A percentile compares a stretch with the other conserved stretches of the same genome.
These are phyloP conservation scores for Noccaea caerulescens DNA, from an alignment of 345 rosid species.

Conservation along the genomic window DNA sequence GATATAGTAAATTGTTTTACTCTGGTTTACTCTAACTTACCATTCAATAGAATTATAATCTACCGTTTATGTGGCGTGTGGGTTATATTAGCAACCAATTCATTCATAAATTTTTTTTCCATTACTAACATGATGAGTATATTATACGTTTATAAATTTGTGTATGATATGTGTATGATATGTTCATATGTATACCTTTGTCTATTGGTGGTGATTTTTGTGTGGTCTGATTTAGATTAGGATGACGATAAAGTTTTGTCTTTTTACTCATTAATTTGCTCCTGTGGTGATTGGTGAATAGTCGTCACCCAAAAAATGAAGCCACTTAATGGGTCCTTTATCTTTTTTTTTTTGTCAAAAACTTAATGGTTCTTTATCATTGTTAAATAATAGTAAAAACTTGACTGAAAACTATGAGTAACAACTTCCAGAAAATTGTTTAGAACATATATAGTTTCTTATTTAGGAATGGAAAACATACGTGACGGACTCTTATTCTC, in stretches of 20 bases:
- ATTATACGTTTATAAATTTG: background rate
- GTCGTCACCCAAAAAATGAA: background rate
- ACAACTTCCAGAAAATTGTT: background rate
- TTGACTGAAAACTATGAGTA: background rate
- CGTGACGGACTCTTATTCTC: constrained; percentile 10
- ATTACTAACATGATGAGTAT: background rate
- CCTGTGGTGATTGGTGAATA: constrained; percentile 27
- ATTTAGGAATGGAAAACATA: constrained; percentile 9
- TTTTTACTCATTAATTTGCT: background rate
- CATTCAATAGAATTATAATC: too few relatives aligned
- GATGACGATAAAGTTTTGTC: constrained; percentile 30
- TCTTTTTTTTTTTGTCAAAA: background rate
- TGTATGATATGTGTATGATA: background rate
- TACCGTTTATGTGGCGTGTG: too few relatives aligned
- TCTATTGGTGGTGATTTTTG: constrained; percentile 4
- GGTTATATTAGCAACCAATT: background rate
- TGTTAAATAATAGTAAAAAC: background rate
- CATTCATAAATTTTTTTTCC: background rate
- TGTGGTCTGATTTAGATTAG: constrained; percentile 34
- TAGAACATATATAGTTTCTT: background rate
- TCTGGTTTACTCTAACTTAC: too few relatives aligned
- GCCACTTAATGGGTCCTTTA: background rate
- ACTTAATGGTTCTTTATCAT: background rate
- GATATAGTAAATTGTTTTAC: too few relatives aligned
- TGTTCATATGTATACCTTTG: background rate